Base-by-base conservation (phyloP, 768 basidiomycete species). In the Filobasidium wieringae region DNA sequence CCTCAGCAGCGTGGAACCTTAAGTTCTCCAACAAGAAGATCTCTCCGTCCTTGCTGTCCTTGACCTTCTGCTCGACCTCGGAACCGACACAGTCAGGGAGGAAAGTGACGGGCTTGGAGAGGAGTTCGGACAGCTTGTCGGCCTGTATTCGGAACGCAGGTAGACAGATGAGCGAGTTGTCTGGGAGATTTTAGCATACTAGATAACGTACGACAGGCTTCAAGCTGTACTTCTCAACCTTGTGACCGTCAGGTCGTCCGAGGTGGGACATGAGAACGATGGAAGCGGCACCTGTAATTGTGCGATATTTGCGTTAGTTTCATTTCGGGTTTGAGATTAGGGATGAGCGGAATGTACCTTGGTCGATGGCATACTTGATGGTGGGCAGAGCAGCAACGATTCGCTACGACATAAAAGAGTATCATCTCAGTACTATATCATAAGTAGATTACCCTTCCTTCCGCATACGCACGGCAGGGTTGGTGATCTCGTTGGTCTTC, bases 191-290 rank as follows among this genome's bases (percentile, higher is more conserved):
- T 43, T 47, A 32, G 17, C 14, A 4, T 22, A 19, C 22, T 12
- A 15, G 29, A 51, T 7, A 0, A 63, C 65, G 26, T 51, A 66
- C 69, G 63, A 97, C 84, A 39, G 89, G 88, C 73, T 81, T 84
- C 58, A 99, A 82, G 7, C 90, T 88, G 79, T 88, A 93, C 70
- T 96, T 96, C 51, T 79, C 78, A 69, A 84, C 84, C 55, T 83
- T 82, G 67, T 88, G 86, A 66, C 93, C 93, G 75, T 97, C 90
- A 9, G 93, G 93, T 63, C 93, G 88, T 24, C 93, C 95, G 56
- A 99, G 82, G 75, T 99, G 93, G 69, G 93, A 96, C 91, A 96
- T 95, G 70, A 97, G 82, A 65, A 88, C 81, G 70, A 96, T 85
- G 57, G 80, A 79, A 58, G 82, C 80, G 59, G 92, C 89, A 33